These are phyloP conservation scores for Eimeria praecox DNA, from an alignment of 169 alveolate species.

Conservation along the genomic window DNA sequence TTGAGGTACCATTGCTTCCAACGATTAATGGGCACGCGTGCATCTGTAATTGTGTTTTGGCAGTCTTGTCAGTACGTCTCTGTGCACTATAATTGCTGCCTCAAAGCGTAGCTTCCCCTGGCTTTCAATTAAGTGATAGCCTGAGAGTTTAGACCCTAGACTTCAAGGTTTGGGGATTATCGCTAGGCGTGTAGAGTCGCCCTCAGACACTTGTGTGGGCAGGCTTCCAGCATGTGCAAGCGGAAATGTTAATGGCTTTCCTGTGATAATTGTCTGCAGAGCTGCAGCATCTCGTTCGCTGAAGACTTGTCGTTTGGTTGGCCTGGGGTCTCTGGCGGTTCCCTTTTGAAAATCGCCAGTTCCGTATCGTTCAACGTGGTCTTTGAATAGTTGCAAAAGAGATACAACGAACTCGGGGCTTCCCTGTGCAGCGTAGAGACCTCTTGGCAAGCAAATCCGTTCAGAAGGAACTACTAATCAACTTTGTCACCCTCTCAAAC, in stretches of 20 bases:
- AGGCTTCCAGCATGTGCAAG: neutral
- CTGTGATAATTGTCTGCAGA: conserved; percentile 46
- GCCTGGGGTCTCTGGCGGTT: neutral
- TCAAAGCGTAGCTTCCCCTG: neutral
- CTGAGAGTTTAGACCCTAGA: neutral
- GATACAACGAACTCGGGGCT: conserved; percentile 30
- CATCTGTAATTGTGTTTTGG: neutral
- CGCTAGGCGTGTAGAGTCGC: neutral
- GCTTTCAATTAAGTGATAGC: neutral
- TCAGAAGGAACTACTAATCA: neutral
- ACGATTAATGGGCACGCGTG: neutral
- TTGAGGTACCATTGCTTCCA: neutral
- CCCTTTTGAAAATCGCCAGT: neutral
- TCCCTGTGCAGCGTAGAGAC: neutral
- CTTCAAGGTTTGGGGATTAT: neutral
- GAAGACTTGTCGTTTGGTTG: conserved; percentile 4
- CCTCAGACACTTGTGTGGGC: neutral
- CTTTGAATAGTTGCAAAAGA: neutral
- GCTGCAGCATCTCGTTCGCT: conserved; percentile 17
- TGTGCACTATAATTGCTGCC: neutral
- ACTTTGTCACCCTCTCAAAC: neutral
- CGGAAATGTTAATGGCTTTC: neutral
- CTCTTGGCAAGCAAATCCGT: neutral
- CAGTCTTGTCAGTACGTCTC: neutral
- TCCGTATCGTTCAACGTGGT: conserved; percentile 13